Base-by-base conservation (phyloP, 2,329 filamentous ascomycete species). In the Sporothrix pallida region DNA sequence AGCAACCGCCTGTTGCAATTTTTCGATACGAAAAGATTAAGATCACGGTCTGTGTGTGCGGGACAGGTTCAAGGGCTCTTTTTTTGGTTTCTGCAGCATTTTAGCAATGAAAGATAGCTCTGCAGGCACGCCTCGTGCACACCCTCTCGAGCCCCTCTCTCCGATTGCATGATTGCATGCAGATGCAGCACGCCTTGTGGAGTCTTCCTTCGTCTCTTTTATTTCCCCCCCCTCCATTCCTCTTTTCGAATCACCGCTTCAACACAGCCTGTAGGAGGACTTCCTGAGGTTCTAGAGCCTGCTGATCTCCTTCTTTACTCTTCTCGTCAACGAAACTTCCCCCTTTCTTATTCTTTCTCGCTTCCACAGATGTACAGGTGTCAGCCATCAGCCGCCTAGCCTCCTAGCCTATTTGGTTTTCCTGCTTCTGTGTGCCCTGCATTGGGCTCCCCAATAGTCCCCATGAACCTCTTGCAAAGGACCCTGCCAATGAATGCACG, bases 171-270 rank as follows among this genome's bases (percentile, higher is more conserved):
- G 52, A 56, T 56, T 20, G 52, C 52, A 20, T 46, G 42, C 46
- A 37, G 31, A 68, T 68, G 65, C 46, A 68, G 46, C 12, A 26
- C 65, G 46, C 65, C 65, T 52, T 68, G 65, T 68, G 65, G 65
- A 50, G 46, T 37, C 65, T 12, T 17, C 23, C 13, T 52, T 31
- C 46, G 37, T 44, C 3, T 60, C 17, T 60, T 12, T 23, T 31
- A 6, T 15, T 60, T 60, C 56, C 17, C 56, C 17, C 56, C 20
- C 26, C 23, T 15, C 15, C 20, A 9, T 23, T 31, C 10, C 12
- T 20, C 54, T 2, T 23, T 37, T 60, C 20, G 56, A 20, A 20
- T 50, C 63, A 50, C 63, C 44, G 63, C 63, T 50, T 13, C 56
- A 37, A 2, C 26, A n/a, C 7, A 48, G 26, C 60, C 42, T 65